A percentile compares a stretch with the other conserved stretches of the same genome.
These are phyloP conservation scores for Protomyces inundatus DNA, from an alignment of 1,139 yeast genomes.

Conservation along the genomic window DNA sequence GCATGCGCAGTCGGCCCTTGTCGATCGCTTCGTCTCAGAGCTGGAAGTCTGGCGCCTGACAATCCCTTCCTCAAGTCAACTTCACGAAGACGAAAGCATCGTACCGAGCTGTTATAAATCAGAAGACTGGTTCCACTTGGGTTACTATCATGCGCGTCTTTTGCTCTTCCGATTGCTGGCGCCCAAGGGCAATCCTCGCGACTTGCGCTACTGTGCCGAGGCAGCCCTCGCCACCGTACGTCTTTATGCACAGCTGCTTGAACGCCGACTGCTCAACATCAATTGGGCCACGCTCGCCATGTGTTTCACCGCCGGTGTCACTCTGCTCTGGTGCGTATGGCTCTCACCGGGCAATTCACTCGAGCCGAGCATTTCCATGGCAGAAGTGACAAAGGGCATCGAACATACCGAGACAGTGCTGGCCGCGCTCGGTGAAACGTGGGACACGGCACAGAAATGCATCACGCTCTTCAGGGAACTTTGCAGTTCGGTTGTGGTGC, in stretches of 20 bases:
- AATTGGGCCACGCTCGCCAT: constrained; percentile 30
- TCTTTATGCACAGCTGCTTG: constrained; percentile 25
- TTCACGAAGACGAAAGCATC: constrained; percentile 24
- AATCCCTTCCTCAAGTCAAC: constrained; percentile 22
- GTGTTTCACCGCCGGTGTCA: constrained; percentile 29
- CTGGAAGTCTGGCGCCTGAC: constrained; percentile 26
- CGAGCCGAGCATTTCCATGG: constrained; percentile 17
- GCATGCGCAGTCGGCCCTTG: constrained; percentile 6
- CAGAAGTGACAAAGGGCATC: constrained; percentile 24
- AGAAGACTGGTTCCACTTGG: constrained; percentile 29
- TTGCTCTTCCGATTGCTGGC: constrained; percentile 29
- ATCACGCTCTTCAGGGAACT: constrained; percentile 3
- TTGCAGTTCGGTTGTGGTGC: constrained; percentile 9
- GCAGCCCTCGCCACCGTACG: constrained; percentile 29
- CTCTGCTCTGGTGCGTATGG: constrained; percentile 28
- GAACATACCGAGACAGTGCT: constrained; percentile 24
- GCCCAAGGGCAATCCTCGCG: constrained; percentile 26
- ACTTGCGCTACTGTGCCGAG: constrained; percentile 27
- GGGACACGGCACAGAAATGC: constrained; percentile 31
- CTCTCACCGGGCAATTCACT: constrained; percentile 20
- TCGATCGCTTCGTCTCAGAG: constrained; percentile 21
- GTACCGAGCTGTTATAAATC: constrained; percentile 28
- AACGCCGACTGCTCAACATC: constrained; percentile 27
- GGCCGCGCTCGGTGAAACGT: constrained; percentile 29
- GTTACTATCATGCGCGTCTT: constrained; percentile 29